Evolutionary conservation across 768 basidiomycete species (phyloP).

Genomic region (Lactarius sanguifluus): DNA sequence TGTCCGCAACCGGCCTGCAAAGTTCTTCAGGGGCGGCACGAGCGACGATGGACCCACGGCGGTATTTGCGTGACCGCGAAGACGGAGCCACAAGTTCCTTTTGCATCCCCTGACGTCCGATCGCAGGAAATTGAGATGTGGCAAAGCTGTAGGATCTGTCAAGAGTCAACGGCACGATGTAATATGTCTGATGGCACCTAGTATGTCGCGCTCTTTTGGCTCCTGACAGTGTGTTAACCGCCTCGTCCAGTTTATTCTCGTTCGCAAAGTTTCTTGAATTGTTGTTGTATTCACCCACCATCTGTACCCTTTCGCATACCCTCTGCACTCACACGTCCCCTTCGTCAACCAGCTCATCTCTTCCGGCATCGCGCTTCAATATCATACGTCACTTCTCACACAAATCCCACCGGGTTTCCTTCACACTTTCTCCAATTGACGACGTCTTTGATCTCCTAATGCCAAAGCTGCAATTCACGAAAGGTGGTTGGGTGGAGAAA

Average conservation of each 20-base stretch:
- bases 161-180: slow-evolving; percentile 36
- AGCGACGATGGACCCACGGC: slow-evolving; percentile 27
- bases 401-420: slow-evolving; percentile 41
- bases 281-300: slow-evolving; percentile 35
- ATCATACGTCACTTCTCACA: slow-evolving; percentile 45
- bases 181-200: slow-evolving; percentile 51
- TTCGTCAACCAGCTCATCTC: slow-evolving; percentile 29
- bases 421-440: slow-evolving; percentile 47
- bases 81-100: slow-evolving; percentile 6
- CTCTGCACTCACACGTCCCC: slow-evolving; percentile 26
- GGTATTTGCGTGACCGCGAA: slow-evolving; percentile 18
- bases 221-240: slow-evolving; percentile 45
- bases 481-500: slow-evolving; percentile 32
- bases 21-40: slow-evolving; percentile 19
- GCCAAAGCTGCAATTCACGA: slow-evolving; percentile 58
- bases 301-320: slow-evolving; percentile 31
- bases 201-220: slow-evolving; percentile 40
- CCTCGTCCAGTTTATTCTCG: slow-evolving; percentile 39
- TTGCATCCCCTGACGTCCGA: not conserved
- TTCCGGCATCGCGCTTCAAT: slow-evolving; percentile 39
- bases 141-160: slow-evolving; percentile 52
- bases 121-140: slow-evolving; percentile 44
- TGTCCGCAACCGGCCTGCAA: slow-evolving; percentile 42
- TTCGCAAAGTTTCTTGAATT: slow-evolving; percentile 46
- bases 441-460: slow-evolving; percentile 63